phyloP scores from a whole-genome alignment of 2,329 filamentous ascomycete genomes.

The Emmonsiellopsis sp. region DNA sequence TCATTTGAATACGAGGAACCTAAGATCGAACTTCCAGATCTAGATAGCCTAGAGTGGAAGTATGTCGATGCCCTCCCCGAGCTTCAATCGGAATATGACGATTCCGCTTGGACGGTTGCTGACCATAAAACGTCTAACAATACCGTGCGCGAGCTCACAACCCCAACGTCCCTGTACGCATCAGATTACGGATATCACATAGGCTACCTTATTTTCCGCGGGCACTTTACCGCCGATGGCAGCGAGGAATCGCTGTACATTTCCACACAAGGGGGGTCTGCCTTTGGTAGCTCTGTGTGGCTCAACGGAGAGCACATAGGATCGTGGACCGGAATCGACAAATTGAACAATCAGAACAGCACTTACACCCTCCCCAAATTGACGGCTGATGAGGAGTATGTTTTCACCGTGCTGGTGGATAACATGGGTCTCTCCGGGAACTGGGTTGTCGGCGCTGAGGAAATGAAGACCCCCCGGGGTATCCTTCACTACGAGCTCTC shows the following conservation, averaged over 20 bases:
- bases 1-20: slow-evolving; percentile 45
- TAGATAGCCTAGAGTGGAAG: slow-evolving; percentile 57
- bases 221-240: slow-evolving; percentile 20
- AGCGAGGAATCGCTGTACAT: slow-evolving; percentile 16
- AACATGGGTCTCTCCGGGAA: slow-evolving; percentile 64
- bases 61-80: slow-evolving; percentile 65
- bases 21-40: slow-evolving; percentile 46
- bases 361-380: slow-evolving; percentile 51
- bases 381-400: slow-evolving; percentile 43
- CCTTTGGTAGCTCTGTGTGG: slow-evolving; percentile 21
- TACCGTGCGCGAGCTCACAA: slow-evolving; percentile 46
- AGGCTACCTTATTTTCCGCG: slow-evolving; percentile 21
- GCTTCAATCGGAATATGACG: slow-evolving; percentile 54
- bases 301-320: slow-evolving; percentile 18
- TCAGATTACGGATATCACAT: slow-evolving; percentile 24
- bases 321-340: slow-evolving; percentile 17
- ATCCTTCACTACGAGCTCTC: slow-evolving; percentile 40
- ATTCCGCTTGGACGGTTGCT: slow-evolving; percentile 57
- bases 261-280: slow-evolving; percentile 17
- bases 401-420: slow-evolving; percentile 63
- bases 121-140: slow-evolving; percentile 54
- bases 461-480: slow-evolving; percentile 52
- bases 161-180: slow-evolving; percentile 46
- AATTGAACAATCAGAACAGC: slow-evolving; percentile 33
- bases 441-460: slow-evolving; percentile 49